Percentiles rank a stretch among this genome's conserved stretches.
Evolutionary conservation across 306 rosid genomes (phyloP).

Genomic region (Lithocarpus polystachyus): DNA sequence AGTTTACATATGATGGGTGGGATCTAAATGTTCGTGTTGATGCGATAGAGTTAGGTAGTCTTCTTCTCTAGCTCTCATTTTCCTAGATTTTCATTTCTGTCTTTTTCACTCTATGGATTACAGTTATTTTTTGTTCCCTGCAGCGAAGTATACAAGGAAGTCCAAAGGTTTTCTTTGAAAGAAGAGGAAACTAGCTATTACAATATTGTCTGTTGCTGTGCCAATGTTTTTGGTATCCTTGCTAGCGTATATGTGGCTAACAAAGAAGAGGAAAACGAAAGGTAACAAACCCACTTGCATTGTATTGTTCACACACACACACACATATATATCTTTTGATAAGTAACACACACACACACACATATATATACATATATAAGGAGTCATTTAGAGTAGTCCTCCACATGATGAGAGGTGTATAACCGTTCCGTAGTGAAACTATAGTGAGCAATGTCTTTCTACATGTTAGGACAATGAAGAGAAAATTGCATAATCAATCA

Average conservation of each 20-base stretch:
- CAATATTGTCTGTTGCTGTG: not conserved
- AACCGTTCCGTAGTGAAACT: too few relatives aligned
- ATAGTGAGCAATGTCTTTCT: too few relatives aligned
- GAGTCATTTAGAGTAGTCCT: too few relatives aligned
- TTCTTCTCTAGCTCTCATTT: not conserved
- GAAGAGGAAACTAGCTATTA: not conserved
- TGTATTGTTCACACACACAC: too few relatives aligned
- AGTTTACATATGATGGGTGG: not conserved
- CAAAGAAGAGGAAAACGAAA: not conserved
- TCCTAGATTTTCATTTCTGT: not conserved
- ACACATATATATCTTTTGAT: too few relatives aligned
- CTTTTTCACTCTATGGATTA: not conserved
- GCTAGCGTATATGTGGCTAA: not conserved
- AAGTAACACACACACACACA: too few relatives aligned
- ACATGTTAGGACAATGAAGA: too few relatives aligned
- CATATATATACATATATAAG: too few relatives aligned
- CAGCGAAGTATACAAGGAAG: not conserved
- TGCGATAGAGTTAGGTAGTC: slow-evolving; percentile 1
- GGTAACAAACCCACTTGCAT: too few relatives aligned
- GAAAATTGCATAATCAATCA: too few relatives aligned
- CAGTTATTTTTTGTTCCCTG: not conserved
- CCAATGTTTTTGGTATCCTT: not conserved
- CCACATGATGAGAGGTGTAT: too few relatives aligned
- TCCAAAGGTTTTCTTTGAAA: too few relatives aligned
- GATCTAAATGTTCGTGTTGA: slow-evolving; percentile 25